phyloP scores from a whole-genome alignment of 345 rosid genomes.

The Pistacia vera region DNA sequence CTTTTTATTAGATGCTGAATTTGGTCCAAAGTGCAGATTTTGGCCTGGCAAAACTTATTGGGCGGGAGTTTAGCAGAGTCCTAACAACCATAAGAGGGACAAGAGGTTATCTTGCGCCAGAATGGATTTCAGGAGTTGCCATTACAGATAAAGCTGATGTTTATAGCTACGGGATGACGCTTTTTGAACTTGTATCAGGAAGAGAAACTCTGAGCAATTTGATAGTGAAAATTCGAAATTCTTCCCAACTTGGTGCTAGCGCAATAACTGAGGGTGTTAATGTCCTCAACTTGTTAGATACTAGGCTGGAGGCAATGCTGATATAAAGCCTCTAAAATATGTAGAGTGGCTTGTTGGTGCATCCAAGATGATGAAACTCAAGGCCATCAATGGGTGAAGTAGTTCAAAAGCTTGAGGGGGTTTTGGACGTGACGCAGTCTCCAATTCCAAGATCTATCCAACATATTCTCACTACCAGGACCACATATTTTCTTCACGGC shows the following conservation, averaged over 20 bases:
- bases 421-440: background rate
- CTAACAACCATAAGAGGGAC: slow-evolving; percentile 55
- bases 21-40: slow-evolving; percentile 36
- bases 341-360: slow-evolving; percentile 20
- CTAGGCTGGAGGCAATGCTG: slow-evolving; percentile 29
- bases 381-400: slow-evolving; percentile 17
- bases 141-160: slow-evolving; percentile 53
- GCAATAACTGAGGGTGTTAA: slow-evolving; percentile 29
- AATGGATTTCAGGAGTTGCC: slow-evolving; percentile 52
- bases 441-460: slow-evolving; percentile 8
- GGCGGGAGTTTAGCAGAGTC: slow-evolving; percentile 52
- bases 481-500: no score
- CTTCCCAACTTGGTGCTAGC: slow-evolving; percentile 39
- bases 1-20: slow-evolving; percentile 37
- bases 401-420: slow-evolving; percentile 9
- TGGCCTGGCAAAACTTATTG: slow-evolving; percentile 52
- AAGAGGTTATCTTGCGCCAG: slow-evolving; percentile 30
- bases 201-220: slow-evolving; percentile 37
- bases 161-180: slow-evolving; percentile 62
- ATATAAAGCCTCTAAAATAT: slow-evolving; percentile 30
- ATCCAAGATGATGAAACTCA: background rate
- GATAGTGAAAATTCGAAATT: slow-evolving; percentile 30
- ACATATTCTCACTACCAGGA: background rate
- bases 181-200: slow-evolving; percentile 50
- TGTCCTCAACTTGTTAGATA: slow-evolving; percentile 36